Percentiles rank a stretch among this genome's conserved stretches.
phyloP scores from a whole-genome alignment of 495 filamentous ascomycete genomes.

The Penicillium paradoxum region DNA sequence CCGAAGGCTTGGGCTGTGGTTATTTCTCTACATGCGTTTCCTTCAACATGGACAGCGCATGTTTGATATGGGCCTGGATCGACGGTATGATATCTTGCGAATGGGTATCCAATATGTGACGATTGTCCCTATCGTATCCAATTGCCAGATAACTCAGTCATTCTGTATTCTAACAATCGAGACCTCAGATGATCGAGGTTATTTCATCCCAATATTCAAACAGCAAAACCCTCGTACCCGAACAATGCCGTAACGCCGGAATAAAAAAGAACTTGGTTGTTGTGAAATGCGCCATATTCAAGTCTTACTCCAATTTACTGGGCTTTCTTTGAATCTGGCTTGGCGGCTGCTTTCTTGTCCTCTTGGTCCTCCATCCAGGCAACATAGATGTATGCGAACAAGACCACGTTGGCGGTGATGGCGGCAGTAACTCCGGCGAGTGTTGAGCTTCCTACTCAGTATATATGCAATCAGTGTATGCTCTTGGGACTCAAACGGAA shows the following conservation, averaged over 20 bases:
- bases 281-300: background rate
- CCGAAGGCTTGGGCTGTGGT: conserved; percentile 5
- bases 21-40: conserved; percentile 6
- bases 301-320: conserved; percentile 28
- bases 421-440: conserved; percentile 81
- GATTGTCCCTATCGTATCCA: background rate
- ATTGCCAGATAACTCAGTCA: background rate
- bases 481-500: background rate
- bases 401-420: conserved; percentile 82
- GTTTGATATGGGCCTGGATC: conserved; percentile 8
- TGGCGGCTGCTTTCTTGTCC: conserved; percentile 54
- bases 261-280: background rate
- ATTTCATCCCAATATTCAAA: background rate
- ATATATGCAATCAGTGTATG: background rate
- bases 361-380: conserved; percentile 83
- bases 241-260: conserved; percentile 8
- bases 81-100: background rate
- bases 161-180: background rate
- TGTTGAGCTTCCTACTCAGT: conserved; percentile 68
- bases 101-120: background rate
- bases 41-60: conserved; percentile 21
- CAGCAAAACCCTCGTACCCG: background rate
- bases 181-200: background rate
- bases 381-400: conserved; percentile 86
- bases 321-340: conserved; percentile 57